Evolutionary conservation across 208 protist genomes (phyloP).

Genomic region (Crithidia bombi): DNA sequence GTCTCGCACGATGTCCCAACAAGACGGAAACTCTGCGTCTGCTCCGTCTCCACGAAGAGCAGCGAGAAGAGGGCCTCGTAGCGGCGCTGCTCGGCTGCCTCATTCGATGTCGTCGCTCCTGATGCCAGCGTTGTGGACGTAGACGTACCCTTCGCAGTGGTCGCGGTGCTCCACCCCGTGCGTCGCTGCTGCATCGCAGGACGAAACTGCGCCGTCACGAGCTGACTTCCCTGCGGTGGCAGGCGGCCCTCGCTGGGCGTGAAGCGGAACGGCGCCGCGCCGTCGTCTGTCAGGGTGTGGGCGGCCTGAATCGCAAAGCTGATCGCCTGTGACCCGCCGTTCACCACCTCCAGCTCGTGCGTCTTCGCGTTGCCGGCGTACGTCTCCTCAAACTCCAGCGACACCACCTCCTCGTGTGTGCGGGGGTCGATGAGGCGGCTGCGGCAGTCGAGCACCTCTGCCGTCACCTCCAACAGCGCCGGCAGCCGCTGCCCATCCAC

Average conservation of each 20-base stretch:
- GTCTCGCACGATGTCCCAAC: conserved; percentile 73
- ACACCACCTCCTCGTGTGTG: conserved; percentile 60
- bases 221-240: conserved; percentile 46
- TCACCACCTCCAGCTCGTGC: conserved; percentile 65
- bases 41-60: conserved; percentile 88
- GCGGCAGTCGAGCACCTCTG: conserved; percentile 81
- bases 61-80: conserved; percentile 81
- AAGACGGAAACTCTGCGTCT: conserved; percentile 78
- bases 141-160: conserved; percentile 10
- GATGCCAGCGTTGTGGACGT: neutral
- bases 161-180: conserved; percentile 58
- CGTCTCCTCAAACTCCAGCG: conserved; percentile 66
- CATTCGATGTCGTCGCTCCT: neutral
- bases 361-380: conserved; percentile 64
- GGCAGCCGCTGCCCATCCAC: conserved; percentile 51
- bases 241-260: conserved; percentile 76
- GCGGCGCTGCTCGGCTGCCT: conserved; percentile 27
- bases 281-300: conserved; percentile 49
- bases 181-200: conserved; percentile 53
- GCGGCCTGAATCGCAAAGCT: conserved; percentile 85
- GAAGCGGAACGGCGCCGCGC: conserved; percentile 73
- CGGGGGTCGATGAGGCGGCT: conserved; percentile 64
- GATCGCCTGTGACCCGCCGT: conserved; percentile 72
- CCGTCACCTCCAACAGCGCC: conserved; percentile 46
- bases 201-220: conserved; percentile 73